Evolutionary conservation across 495 filamentous ascomycete genomes (phyloP).

Genomic region (Xanthoparmelia taractica): DNA sequence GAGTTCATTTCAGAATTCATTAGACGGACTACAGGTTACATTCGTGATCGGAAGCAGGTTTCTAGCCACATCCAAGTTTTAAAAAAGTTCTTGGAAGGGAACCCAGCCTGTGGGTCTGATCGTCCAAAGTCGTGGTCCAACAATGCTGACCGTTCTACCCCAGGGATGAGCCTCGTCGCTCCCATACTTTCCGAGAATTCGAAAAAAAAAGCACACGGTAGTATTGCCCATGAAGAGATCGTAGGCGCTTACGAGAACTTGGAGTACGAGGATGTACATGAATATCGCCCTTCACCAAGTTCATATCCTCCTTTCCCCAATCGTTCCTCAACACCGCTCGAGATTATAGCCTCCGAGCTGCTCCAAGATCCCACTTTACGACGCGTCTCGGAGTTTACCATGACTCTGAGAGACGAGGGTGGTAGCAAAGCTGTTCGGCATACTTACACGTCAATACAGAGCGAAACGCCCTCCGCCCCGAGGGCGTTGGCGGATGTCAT

Average conservation of each 20-base stretch:
- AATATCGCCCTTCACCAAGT: background rate
- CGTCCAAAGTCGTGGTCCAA: background rate
- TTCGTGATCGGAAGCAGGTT: slow-evolving; percentile 74
- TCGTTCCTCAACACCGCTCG: background rate
- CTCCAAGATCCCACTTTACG: slow-evolving; percentile 28
- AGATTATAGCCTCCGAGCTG: background rate
- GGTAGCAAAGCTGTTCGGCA: slow-evolving; percentile 25
- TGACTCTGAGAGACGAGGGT: slow-evolving; percentile 35
- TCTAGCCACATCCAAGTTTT: slow-evolving; percentile 98
- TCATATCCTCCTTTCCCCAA: slow-evolving; percentile 3
- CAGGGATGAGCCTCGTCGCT: slow-evolving; percentile 24
- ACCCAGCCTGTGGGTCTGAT: slow-evolving; percentile 40
- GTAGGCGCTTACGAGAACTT: background rate
- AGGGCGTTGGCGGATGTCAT: slow-evolving; percentile 38
- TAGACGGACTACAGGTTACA: slow-evolving; percentile 56
- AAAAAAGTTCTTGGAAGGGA: slow-evolving; percentile 64
- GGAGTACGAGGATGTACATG: background rate
- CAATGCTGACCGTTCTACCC: slow-evolving; percentile 3
- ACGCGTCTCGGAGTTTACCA: slow-evolving; percentile 41
- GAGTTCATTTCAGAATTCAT: slow-evolving; percentile 85
- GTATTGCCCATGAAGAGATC: background rate
- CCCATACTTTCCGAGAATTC: slow-evolving; percentile 6
- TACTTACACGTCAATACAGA: slow-evolving; percentile 43
- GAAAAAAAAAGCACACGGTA: slow-evolving; percentile 8
- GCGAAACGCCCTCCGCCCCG: slow-evolving; percentile 33